Conservation (phyloP, 768 basidiomycete genomes). For the Imleria badia region DNA sequence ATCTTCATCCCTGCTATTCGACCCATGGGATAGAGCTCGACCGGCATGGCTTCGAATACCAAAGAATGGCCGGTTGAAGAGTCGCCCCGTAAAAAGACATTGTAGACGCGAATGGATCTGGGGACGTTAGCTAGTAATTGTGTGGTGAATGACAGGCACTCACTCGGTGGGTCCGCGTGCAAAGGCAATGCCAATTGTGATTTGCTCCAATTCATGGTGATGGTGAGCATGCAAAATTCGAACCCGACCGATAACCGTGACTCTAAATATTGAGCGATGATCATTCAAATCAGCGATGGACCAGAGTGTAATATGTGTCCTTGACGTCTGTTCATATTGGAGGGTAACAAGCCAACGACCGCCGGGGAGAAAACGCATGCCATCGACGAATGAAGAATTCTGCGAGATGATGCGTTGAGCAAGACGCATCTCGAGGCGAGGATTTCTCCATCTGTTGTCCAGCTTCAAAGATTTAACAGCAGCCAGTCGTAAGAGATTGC, state of each 20-base stretch:
- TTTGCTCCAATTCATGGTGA: conserved; percentile 14
- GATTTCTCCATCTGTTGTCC: conserved; percentile 49
- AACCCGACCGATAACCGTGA: conserved; percentile 31
- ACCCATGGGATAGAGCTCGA: conserved; percentile 16
- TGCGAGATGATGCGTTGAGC: conserved; percentile 36
- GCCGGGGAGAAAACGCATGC: conserved; percentile 49
- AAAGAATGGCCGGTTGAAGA: conserved; percentile 1
- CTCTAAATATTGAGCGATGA: conserved; percentile 27
- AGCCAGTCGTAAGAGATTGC: conserved; percentile 39
- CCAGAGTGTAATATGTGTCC: conserved; percentile 46
- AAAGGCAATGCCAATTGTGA: conserved; percentile 23
- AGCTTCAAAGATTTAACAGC: conserved; percentile 47
- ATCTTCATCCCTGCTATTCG: conserved; percentile 22
- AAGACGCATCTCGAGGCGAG: conserved; percentile 35
- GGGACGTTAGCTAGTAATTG: neutral
- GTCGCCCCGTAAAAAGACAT: conserved; percentile 14
- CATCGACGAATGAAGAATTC: conserved; percentile 40
- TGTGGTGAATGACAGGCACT: neutral
- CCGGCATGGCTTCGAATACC: conserved; percentile 18
- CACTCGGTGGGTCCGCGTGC: conserved; percentile 18
- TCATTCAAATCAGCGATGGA: conserved; percentile 33
- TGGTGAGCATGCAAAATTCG: conserved; percentile 37
- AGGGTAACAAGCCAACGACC: conserved; percentile 49
- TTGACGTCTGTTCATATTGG: conserved; percentile 34
- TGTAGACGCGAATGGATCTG: conserved; percentile 27